Evolutionary conservation across 208 protist species (phyloP), one percentile per base, ranked within the genome.

Genomic region (Sergeia podlipaevii): DNA sequence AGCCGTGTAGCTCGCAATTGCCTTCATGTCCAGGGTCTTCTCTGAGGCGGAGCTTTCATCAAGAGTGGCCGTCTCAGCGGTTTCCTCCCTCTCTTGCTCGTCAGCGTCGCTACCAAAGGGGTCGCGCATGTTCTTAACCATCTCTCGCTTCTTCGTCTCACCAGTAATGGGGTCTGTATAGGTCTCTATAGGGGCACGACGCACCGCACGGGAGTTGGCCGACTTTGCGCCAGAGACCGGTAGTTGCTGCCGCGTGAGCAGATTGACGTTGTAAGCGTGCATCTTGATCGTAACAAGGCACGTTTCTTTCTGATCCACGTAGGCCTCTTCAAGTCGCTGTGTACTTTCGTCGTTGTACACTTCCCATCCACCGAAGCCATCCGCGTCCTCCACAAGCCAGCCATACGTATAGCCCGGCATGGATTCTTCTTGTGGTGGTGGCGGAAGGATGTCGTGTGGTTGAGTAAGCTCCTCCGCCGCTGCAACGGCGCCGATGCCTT

Each of bases 331-430:
- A 1, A 93, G 67, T 28, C 86, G 56, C 8, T 64, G 38, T 4
- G 63, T 63, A 7, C 62, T 74, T 45, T 90, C 79, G 20, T 47
- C 42, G 8, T 59, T 46, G 64, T 90, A 90, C 20, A 60, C 50
- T 51, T 88, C 77, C 69, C 75, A 93, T 44, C 70, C 65, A 17
- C 74, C 81, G 1, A 72, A 67, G 1, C 48, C 44, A 37, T 83
- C 70, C 8, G 81, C 37, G 37, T 83, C 70, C 52, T 89, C 79
- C 3, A 89, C 78, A 30, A 89, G 83, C 81, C 81, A 93, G 7
- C 62, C 80, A 41, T 74, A 86, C 11, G 8, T 5, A 45, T 6
- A 6, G 39, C 18, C 8, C 18, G 4, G 15, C 7, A 6, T 6
- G 39, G 17, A 21, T 6, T 17, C 10, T 6, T 45, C 39, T 45